A percentile compares a stretch with the other conserved stretches of the same genome.
Conservation (phyloP, 805 yeast genomes). For the Wickerhamomyces chambardii region DNA sequence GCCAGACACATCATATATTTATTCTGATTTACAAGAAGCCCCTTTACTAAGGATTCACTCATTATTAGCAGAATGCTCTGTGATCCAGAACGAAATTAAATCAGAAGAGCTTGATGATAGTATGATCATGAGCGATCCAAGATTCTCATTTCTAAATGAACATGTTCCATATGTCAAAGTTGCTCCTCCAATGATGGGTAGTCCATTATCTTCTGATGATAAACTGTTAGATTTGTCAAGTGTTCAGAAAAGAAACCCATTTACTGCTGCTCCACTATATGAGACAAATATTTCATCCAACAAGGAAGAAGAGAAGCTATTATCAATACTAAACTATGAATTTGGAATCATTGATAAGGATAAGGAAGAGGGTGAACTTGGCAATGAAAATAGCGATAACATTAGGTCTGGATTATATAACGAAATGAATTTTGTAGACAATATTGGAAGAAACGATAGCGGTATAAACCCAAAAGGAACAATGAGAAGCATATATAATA, state of each 20-base stretch:
- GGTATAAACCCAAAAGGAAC: not conserved
- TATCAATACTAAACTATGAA: conserved; percentile 13
- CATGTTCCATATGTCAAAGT: conserved; percentile 9
- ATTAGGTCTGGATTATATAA: conserved; percentile 1
- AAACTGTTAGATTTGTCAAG: conserved; percentile 14
- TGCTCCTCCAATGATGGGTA: conserved; percentile 10
- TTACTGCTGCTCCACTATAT: not conserved
- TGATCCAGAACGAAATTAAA: no score
- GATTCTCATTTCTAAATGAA: conserved; percentile 9
- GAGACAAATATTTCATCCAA: not conserved
- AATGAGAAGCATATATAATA: conserved; percentile 1
- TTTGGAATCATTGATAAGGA: conserved; percentile 5
- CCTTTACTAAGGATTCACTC: conserved; percentile 1
- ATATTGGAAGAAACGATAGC: not conserved
- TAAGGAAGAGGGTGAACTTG: not conserved
- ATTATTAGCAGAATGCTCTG: conserved; percentile 3
- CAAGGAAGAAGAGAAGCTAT: conserved; percentile 13
- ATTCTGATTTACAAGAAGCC: conserved; percentile 8
- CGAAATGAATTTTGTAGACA: not conserved
- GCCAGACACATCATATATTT: conserved; percentile 10
- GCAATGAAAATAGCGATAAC: conserved; percentile 5
- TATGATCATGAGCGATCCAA: conserved; percentile 2
- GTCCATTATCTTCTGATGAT: conserved; percentile 10
- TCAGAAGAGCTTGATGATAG: not conserved
- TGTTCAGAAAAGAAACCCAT: conserved; percentile 2